A percentile compares a stretch with the other conserved stretches of the same genome.
Evolutionary conservation across 108 stramenopile species (phyloP).

Genomic region (Parietichytrium sp.): DNA sequence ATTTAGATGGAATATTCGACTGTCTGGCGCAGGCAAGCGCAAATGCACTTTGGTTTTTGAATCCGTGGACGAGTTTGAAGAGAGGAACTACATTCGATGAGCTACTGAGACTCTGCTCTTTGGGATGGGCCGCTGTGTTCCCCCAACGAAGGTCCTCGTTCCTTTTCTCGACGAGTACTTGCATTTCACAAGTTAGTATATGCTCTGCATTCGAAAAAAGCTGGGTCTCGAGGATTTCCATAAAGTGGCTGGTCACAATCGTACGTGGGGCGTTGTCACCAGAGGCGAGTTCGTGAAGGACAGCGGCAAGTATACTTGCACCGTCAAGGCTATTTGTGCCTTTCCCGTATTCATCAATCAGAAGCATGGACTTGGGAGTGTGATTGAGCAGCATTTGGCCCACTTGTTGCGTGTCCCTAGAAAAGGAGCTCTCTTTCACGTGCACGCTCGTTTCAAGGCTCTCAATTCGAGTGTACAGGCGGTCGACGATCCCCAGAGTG

Average conservation of each 20-base stretch:
- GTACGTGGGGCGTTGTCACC: background rate
- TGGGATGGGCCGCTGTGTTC: background rate
- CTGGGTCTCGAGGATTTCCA: background rate
- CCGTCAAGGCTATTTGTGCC: slow-evolving; percentile 22
- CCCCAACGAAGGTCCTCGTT: background rate
- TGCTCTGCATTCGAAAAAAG: background rate
- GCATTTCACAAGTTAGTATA: background rate
- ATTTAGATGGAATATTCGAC: background rate
- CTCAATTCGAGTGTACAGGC: slow-evolving; percentile 9
- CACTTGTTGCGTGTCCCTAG: background rate
- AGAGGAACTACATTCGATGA: slow-evolving; percentile 5
- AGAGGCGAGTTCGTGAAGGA: background rate
- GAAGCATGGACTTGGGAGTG: background rate
- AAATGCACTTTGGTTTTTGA: background rate
- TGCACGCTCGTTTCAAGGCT: background rate
- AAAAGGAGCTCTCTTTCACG: slow-evolving; percentile 23
- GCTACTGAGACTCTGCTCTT: background rate
- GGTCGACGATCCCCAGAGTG: background rate
- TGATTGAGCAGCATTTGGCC: background rate
- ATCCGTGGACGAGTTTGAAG: slow-evolving; percentile 21
- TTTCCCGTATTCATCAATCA: slow-evolving; percentile 31
- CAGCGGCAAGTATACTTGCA: background rate
- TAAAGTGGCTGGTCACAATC: background rate
- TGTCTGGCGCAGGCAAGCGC: slow-evolving; percentile 19
- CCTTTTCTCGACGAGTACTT: background rate